Conservation (phyloP, 371 early-diverging fungal genomes). For the Rhizopus delemar region DNA sequence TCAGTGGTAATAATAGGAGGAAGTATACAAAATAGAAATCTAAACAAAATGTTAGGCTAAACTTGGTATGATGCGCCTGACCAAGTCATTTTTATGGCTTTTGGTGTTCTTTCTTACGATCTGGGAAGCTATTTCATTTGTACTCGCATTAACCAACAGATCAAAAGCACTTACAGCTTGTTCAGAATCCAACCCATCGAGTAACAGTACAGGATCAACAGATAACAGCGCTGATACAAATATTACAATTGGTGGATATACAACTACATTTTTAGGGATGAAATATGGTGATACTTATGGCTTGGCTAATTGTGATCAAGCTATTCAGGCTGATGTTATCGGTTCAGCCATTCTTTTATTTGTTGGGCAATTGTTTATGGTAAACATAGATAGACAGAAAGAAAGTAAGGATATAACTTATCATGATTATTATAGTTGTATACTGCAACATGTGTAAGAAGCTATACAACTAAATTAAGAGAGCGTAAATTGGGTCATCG, state of each 20-base stretch:
- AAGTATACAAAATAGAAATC: neutral
- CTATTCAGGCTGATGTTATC: constrained; percentile 52
- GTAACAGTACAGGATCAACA: constrained; percentile 4
- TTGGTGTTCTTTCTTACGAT: constrained; percentile 37
- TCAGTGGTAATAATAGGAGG: constrained; percentile 31
- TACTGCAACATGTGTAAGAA: constrained; percentile 37
- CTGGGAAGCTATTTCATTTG: constrained; percentile 43
- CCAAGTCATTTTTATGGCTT: constrained; percentile 43
- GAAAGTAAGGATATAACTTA: no score
- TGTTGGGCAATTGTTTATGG: constrained; percentile 45
- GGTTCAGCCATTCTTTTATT: constrained; percentile 46
- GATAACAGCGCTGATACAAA: constrained; percentile 11
- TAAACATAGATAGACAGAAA: constrained; percentile 10
- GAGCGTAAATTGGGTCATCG: constrained; percentile 53
- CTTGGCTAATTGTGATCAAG: constrained; percentile 49
- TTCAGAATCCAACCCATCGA: constrained; percentile 32
- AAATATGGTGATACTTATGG: constrained; percentile 47
- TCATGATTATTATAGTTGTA: constrained; percentile 34
- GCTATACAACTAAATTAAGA: constrained; percentile 40
- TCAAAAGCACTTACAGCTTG: constrained; percentile 35
- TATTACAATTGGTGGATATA: constrained; percentile 31
- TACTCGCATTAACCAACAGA: constrained; percentile 41
- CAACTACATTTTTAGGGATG: constrained; percentile 50
- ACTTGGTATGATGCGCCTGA: constrained; percentile 42
- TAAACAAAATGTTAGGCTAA: constrained; percentile 34